Evolutionary conservation across 306 rosid species (phyloP).

Genomic region (Trifolium dubium): DNA sequence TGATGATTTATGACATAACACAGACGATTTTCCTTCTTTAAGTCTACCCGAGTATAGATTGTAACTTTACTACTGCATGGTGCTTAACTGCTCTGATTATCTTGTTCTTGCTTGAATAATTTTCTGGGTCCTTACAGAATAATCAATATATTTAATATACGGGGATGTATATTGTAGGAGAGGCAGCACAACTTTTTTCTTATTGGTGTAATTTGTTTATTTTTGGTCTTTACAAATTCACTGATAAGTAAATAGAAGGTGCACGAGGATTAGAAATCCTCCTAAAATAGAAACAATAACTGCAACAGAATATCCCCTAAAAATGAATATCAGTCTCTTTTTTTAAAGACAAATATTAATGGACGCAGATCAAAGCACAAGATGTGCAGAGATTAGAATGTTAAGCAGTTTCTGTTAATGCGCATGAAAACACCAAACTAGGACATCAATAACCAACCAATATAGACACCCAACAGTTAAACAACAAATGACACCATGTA

Average conservation of each 20-base stretch:
- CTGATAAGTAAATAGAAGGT: neutral
- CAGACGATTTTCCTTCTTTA: no score
- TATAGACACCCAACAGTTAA: neutral
- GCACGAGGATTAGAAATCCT: constrained; percentile 7
- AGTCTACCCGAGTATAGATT: neutral
- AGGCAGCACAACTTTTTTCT: neutral
- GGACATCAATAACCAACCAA: neutral
- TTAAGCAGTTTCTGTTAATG: neutral
- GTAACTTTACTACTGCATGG: neutral
- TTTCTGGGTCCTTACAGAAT: neutral
- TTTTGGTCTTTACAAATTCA: neutral
- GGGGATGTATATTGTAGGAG: neutral
- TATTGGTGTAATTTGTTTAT: neutral
- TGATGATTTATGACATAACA: constrained; percentile 10
- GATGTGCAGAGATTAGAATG: neutral
- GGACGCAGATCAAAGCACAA: neutral
- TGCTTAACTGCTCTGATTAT: neutral
- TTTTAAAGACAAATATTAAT: neutral
- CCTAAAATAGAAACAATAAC: neutral
- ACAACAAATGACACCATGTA: neutral
- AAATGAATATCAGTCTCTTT: neutral
- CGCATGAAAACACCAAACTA: constrained; percentile 1
- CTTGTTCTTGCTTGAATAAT: constrained; percentile 18
- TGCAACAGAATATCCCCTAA: neutral
- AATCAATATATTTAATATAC: neutral